A percentile compares a stretch with the other conserved stretches of the same genome.
These are phyloP conservation scores for Phaseolus lunatus DNA, from an alignment of 306 rosid genomes.

Conservation along the genomic window DNA sequence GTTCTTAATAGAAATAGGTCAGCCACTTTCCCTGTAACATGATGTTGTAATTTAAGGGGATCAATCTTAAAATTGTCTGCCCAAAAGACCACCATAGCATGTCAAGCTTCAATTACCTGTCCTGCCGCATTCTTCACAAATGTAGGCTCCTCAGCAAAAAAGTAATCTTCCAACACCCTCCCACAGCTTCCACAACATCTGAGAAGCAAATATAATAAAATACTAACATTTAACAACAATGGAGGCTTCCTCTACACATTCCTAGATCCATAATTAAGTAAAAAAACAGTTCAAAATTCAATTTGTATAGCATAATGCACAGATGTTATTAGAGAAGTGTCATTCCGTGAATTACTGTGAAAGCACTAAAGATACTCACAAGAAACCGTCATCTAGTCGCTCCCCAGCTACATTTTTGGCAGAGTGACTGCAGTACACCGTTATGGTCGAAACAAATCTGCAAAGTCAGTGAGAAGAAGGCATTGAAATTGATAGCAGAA, in stretches of 20 bases:
- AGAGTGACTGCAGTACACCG: constrained; percentile 42
- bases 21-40: neutral
- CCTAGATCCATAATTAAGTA: neutral
- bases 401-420: constrained; percentile 1
- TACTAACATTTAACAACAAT: neutral
- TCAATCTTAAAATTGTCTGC: constrained; percentile 16
- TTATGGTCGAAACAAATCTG: constrained; percentile 7
- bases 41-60: neutral
- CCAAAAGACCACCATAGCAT: neutral
- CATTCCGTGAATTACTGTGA: no score
- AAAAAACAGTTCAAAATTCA: constrained; percentile 3
- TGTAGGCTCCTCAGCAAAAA: constrained; percentile 28
- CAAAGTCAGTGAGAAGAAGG: neutral
- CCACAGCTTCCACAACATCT: constrained; percentile 45
- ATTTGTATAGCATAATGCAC: no score
- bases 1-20: neutral
- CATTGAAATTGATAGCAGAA: neutral
- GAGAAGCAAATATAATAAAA: constrained; percentile 10
- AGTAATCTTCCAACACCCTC: constrained; percentile 42
- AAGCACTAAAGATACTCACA: constrained; percentile 37
- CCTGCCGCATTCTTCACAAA: constrained; percentile 38
- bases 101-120: constrained; percentile 33
- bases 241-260: constrained; percentile 17
- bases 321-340: no score
- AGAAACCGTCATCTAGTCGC: constrained; percentile 36